Evolutionary conservation across 192 early-diverging fungal species (phyloP).

Genomic region (Powellomyces hirtus): DNA sequence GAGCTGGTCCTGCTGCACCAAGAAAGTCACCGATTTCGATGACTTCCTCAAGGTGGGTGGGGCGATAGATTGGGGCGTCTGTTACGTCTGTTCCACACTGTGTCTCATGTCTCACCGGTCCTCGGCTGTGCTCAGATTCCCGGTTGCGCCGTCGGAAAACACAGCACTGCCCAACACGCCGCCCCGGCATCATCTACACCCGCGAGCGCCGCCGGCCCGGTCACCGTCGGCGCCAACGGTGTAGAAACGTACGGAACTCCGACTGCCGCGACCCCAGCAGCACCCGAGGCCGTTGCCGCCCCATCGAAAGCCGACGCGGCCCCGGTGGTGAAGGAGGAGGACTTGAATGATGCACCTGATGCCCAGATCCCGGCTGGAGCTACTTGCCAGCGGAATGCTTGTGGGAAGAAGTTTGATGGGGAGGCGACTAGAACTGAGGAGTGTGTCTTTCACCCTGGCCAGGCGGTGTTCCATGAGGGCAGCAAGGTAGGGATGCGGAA

Average conservation of each 20-base stretch:
- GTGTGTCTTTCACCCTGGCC: slow-evolving; percentile 88
- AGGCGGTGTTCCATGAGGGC: slow-evolving; percentile 95
- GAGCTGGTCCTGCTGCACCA: slow-evolving; percentile 93
- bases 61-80: neutral
- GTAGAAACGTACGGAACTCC: slow-evolving; percentile 41
- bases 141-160: slow-evolving; percentile 82
- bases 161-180: slow-evolving; percentile 48
- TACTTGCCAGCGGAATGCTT: slow-evolving; percentile 81
- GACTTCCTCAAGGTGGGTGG: slow-evolving; percentile 73
- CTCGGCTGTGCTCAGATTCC: slow-evolving; percentile 49
- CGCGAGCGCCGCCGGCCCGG: slow-evolving; percentile 4
- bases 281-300: slow-evolving; percentile 19
- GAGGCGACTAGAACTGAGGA: slow-evolving; percentile 50
- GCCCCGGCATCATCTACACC: slow-evolving; percentile 37
- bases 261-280: slow-evolving; percentile 28
- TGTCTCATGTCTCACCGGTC: neutral
- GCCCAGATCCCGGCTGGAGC: slow-evolving; percentile 70
- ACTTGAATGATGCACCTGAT: slow-evolving; percentile 74
- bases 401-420: slow-evolving; percentile 63
- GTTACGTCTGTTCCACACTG: neutral
- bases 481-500: slow-evolving; percentile 62
- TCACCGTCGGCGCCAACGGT: slow-evolving; percentile 21
- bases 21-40: slow-evolving; percentile 86
- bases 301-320: slow-evolving; percentile 20
- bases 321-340: slow-evolving; percentile 58